Evolutionary conservation across 2,329 filamentous ascomycete genomes (phyloP).

Genomic region (Cladosporium sp.): DNA sequence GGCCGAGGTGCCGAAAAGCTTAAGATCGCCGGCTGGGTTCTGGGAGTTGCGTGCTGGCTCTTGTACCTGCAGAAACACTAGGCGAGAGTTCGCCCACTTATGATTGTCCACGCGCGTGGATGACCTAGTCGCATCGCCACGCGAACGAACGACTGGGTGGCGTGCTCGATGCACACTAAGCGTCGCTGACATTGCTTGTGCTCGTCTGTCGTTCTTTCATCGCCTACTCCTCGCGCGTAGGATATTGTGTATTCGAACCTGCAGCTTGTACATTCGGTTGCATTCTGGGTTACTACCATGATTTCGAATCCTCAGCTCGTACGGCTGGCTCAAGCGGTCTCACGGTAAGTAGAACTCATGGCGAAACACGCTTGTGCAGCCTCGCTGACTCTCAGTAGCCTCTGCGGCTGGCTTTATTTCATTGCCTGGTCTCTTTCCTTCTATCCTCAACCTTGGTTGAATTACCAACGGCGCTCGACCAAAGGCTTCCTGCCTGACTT

Average conservation of each 20-base stretch:
- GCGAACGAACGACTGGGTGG: background rate
- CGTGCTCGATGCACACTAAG: background rate
- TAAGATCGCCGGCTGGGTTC: background rate
- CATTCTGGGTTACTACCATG: background rate
- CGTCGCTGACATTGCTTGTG: background rate
- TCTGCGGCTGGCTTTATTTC: constrained; percentile 30
- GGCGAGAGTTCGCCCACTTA: background rate
- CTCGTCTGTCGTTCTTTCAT: too few species aligned
- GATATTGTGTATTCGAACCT: too few species aligned
- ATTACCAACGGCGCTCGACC: constrained; percentile 71
- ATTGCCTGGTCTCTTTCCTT: constrained; percentile 71
- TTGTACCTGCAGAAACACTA: background rate
- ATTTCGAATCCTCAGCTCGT: background rate
- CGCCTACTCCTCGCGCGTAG: too few species aligned
- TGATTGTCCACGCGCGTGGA: background rate
- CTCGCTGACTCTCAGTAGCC: constrained; percentile 13
- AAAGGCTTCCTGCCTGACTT: constrained; percentile 85
- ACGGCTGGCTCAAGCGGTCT: constrained; percentile 1
- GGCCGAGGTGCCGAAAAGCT: background rate
- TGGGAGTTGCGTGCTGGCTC: background rate
- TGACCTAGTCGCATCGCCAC: background rate
- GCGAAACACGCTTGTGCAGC: background rate
- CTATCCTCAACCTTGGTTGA: constrained; percentile 84
- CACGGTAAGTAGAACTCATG: background rate
- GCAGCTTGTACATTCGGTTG: too few species aligned